Evolutionary conservation across 2,329 filamentous ascomycete genomes (phyloP).

Genomic region (Fusarium abutilonis): DNA sequence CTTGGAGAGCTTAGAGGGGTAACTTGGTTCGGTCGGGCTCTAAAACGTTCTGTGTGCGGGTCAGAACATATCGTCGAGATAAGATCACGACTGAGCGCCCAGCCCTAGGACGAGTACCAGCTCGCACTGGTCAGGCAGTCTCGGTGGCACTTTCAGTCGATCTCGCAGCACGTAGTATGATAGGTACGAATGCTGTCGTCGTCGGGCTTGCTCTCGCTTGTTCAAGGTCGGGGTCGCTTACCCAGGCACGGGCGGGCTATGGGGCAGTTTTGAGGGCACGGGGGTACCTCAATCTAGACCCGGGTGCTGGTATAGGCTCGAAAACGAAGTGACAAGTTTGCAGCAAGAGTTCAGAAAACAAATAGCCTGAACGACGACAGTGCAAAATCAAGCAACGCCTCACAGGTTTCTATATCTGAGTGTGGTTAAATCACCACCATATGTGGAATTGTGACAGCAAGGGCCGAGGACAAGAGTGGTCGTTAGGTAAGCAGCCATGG

Average conservation of each 20-base stretch:
- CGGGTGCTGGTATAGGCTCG: slow-evolving; percentile 8
- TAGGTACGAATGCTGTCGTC: slow-evolving; percentile 10
- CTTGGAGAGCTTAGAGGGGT: slow-evolving; percentile 28
- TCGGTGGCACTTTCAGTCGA: slow-evolving; percentile 10
- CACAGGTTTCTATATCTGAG: slow-evolving; percentile 18
- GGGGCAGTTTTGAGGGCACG: slow-evolving; percentile 30
- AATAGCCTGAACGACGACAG: slow-evolving; percentile 6
- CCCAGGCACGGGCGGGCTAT: slow-evolving; percentile 40
- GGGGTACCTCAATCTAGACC: slow-evolving; percentile 30
- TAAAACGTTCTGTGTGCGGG: slow-evolving; percentile 42
- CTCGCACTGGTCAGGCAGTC: slow-evolving; percentile 10
- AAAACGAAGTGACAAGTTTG: slow-evolving; percentile 13
- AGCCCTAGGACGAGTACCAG: slow-evolving; percentile 27
- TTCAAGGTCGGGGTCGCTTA: slow-evolving; percentile 40
- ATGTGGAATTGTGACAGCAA: slow-evolving; percentile 44
- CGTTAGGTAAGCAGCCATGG: slow-evolving; percentile 27
- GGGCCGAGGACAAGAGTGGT: slow-evolving; percentile 32
- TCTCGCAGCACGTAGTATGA: slow-evolving; percentile 12
- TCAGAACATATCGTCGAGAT: slow-evolving; percentile 40
- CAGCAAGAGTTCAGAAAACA: slow-evolving; percentile 6
- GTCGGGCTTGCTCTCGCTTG: slow-evolving; percentile 33
- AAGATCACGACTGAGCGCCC: slow-evolving; percentile 29
- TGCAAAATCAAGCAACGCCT: slow-evolving; percentile 21
- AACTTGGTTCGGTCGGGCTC: slow-evolving; percentile 44
- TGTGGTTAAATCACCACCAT: slow-evolving; percentile 47